Evolutionary conservation across 2,329 filamentous ascomycete genomes (phyloP), one percentile per base, ranked within the genome.

Genomic region (Tolypocladium album): DNA sequence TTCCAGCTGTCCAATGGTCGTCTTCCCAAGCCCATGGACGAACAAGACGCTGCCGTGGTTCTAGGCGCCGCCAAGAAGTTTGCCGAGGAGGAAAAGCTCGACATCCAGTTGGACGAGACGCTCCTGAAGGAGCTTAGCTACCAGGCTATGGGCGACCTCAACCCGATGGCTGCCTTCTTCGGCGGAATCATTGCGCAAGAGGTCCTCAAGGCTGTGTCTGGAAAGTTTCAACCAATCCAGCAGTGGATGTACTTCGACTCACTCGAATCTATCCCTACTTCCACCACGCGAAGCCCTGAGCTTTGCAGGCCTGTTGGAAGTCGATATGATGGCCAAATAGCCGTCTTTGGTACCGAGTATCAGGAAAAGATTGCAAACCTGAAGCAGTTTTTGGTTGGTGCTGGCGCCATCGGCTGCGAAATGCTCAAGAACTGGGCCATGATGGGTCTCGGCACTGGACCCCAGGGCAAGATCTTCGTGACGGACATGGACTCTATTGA

Each of bases 401-500:
- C 94, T 55, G 94, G 94, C 68, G 94, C 95, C 64, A 99, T 99
- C 72, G 94, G 94, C 55, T 99, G 94, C 70, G 94, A 99, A 72
- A 99, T 97, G 89, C 79, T 99, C 66, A 99, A 99, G 84, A 97
- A 97, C 75, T 99, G 94, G 92, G 93, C 95, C 42, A 95, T 99
- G 92, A 96, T 97, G 73, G 94, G 94, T 66, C 80, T 99, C 38
- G 93, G 88, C 53, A 90, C 89, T 55, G 94, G 94, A 4, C 90
- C 91, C 3, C 84, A 92, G 56, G 94, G 94, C 68, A 88, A 89
- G 74, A 95, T 99, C 69, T 90, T 80, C 61, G 89, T 99, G 57
- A 97, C 95, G 17, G 94, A 99, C 72, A 97, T 96, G 86, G 94
- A 99, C 71, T 92, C 92, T 59, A 99, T 99, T 67, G 94, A 99